A percentile compares a stretch with the other conserved stretches of the same genome.
Evolutionary conservation across 2,329 filamentous ascomycete species (phyloP).

Genomic region (Aureobasidium sp.): DNA sequence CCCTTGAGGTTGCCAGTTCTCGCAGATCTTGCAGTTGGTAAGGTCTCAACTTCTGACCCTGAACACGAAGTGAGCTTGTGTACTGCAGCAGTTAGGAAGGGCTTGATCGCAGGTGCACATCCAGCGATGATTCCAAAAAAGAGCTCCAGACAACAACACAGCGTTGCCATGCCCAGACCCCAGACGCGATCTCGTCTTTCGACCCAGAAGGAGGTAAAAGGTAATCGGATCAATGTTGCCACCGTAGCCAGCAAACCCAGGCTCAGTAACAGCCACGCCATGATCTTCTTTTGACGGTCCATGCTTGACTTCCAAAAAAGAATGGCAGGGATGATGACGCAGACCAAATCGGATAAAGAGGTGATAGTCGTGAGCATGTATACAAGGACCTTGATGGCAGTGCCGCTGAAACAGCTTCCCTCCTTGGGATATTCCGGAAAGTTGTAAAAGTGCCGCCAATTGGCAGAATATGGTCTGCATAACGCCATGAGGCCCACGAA

Average conservation of each 20-base stretch:
- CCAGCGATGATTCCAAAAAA: not conserved
- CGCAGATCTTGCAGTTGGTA: not conserved
- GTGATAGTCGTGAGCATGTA: not conserved
- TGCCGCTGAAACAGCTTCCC: not conserved
- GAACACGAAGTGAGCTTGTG: not conserved
- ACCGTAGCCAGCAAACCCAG: not conserved
- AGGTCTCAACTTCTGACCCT: not conserved
- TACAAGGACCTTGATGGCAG: not conserved
- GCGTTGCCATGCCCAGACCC: not conserved
- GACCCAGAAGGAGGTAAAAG: not conserved
- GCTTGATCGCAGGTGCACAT: not conserved
- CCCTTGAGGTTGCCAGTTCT: no score
- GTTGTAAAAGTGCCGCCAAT: constrained; percentile 5
- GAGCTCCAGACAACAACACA: not conserved
- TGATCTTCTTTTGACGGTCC: not conserved
- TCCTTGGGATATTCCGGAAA: not conserved
- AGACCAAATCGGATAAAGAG: not conserved
- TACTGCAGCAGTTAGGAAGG: not conserved
- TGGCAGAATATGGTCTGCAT: not conserved
- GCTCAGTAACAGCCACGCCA: constrained; percentile 1
- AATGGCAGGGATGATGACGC: not conserved
- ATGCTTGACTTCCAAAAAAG: not conserved
- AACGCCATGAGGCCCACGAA: not conserved
- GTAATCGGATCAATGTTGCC: not conserved
- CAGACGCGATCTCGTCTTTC: not conserved